Evolutionary conservation across 2,329 filamentous ascomycete species (phyloP).

Genomic region (Penicillium corylophilum): DNA sequence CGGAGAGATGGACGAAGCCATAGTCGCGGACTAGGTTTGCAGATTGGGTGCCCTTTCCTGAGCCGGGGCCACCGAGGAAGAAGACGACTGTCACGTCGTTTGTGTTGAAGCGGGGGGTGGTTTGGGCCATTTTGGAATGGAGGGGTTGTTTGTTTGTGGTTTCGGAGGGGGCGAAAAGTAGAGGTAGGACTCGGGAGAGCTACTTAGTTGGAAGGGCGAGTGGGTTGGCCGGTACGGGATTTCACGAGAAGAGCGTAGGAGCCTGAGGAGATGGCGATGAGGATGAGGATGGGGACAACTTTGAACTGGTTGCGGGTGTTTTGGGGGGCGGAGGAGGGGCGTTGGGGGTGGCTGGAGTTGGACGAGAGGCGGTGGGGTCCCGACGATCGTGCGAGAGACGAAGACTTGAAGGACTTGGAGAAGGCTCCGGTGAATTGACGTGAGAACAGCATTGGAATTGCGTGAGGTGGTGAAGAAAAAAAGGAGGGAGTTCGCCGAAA

Average conservation of each 20-base stretch:
- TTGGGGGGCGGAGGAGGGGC: conserved; percentile 24
- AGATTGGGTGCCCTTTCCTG: conserved; percentile 96
- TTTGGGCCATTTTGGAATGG: conserved; percentile 33
- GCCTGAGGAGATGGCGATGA: conserved; percentile 50
- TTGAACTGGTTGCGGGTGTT: conserved; percentile 39
- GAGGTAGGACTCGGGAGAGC: conserved; percentile 31
- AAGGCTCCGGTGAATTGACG: conserved; percentile 17
- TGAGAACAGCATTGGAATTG: not conserved
- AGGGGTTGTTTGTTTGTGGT: conserved; percentile 58
- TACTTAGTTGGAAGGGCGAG: conserved; percentile 10
- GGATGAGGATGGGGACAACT: conserved; percentile 43
- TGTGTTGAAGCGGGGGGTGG: conserved; percentile 72
- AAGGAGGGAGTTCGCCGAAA: conserved; percentile 17
- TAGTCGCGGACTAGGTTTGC: conserved; percentile 81
- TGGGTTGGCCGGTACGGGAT: conserved; percentile 38
- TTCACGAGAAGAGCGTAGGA: conserved; percentile 54
- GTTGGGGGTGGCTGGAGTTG: conserved; percentile 9
- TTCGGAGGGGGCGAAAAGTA: conserved; percentile 41
- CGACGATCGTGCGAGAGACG: conserved; percentile 13
- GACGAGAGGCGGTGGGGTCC: conserved; percentile 20
- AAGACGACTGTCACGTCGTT: conserved; percentile 89
- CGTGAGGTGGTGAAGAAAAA: conserved; percentile 1
- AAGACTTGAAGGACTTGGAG: conserved; percentile 13
- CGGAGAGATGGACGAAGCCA: conserved; percentile 88
- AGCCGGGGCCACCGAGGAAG: conserved; percentile 91